phyloP scores from a whole-genome alignment of 306 rosid genomes.

The Sechiopsis laciniata region DNA sequence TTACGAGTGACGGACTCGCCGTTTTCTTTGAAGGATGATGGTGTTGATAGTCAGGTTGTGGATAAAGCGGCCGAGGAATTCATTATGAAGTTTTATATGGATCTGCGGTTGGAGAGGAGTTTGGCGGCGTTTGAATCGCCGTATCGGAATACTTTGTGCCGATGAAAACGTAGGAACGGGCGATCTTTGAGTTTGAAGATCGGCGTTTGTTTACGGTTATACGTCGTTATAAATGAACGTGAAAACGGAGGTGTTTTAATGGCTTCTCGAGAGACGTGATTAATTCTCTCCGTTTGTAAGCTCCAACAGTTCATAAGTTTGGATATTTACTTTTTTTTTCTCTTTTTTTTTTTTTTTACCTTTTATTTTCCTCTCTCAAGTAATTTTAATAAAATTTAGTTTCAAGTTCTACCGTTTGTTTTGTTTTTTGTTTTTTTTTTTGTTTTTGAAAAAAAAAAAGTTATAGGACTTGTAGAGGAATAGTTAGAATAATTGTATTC shows the following conservation, averaged over 20 bases:
- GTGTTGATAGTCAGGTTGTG: conserved; percentile 33
- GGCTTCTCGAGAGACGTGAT: conserved; percentile 18
- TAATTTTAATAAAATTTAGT: neutral
- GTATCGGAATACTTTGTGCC: conserved; percentile 14
- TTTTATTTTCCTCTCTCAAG: neutral
- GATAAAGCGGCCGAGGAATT: conserved; percentile 77
- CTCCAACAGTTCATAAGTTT: neutral
- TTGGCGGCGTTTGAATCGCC: conserved; percentile 53
- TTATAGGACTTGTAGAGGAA: too few relatives aligned
- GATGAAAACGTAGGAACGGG: neutral
- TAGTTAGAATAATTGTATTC: too few relatives aligned
- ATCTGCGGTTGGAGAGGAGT: conserved; percentile 47
- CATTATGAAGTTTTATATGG: conserved; percentile 59
- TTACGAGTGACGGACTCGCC: conserved; percentile 86
- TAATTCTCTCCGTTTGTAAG: neutral
- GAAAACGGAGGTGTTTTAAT: neutral
- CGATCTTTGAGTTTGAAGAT: neutral
- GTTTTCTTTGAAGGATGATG: conserved; percentile 61
- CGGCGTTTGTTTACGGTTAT: neutral
- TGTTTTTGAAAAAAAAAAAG: too few relatives aligned
- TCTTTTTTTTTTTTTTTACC: too few relatives aligned
- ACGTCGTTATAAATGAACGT: conserved; percentile 15
- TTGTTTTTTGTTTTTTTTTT: too few relatives aligned
- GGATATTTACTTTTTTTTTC: neutral
- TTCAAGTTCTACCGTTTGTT: too few relatives aligned